Evolutionary conservation across 2,329 filamentous ascomycete genomes (phyloP), one percentile per base, ranked within the genome.

Genomic region (Escovopsis weberi): DNA sequence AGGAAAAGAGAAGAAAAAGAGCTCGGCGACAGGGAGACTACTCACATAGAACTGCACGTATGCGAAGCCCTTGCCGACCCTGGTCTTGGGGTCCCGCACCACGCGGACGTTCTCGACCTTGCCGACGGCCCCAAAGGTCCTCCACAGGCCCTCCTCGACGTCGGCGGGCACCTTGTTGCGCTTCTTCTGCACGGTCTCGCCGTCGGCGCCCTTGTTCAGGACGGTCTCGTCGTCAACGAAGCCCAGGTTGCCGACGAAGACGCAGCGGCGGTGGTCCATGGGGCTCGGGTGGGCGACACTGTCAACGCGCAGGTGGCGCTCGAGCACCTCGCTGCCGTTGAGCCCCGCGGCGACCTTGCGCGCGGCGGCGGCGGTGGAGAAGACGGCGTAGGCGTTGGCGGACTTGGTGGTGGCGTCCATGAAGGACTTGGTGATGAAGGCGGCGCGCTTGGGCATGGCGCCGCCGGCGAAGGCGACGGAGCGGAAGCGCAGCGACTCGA

Each of bases 21-120:
- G 26, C 15, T 33, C 7, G 12, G 12, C 9, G 19, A 12, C 30
- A 28, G 4, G 37, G 5, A 7, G 15, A 38, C 15, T 12, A 61
- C 67, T 65, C 53, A 79, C 77, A 55, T 81, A 77, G 63, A 98
- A 98, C 58, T 98, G 91, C 12, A 98, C 89, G 55, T 98, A 98
- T 48, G 93, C 93, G 57, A 98, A 86, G 4, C 91, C 91, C 60
- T 98, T 98, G 55, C 91, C 87, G 28, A 98, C 85, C 40, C 93
- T 78, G 7, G 93, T 98, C 51, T 83, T 82, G 48, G 84, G 71
- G 56, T 98, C 91, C 43, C 91, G 79, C 40, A 95, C 76, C 18
- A 98, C 87, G 32, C 91, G 83, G 33, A 98, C 93, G 56, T 81
- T 94, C 63, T 98, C 89, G 11, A 98, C 84, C 49, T 75, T 83